Base-by-base conservation (phyloP, 345 rosid species). In the Ricinus communis region DNA sequence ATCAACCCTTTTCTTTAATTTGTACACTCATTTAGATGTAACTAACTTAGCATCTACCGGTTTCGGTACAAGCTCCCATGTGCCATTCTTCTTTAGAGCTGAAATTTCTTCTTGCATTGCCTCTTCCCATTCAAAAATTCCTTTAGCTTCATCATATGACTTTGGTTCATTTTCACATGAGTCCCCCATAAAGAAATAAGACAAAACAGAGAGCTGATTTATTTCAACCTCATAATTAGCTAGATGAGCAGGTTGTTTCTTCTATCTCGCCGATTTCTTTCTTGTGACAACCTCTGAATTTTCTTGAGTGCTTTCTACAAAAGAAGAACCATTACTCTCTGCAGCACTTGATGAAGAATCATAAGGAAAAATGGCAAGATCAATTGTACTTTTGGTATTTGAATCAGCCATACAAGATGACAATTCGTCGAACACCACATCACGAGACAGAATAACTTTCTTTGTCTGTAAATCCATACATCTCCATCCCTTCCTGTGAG, bases 51-150 rank as follows among this genome's bases (percentile, higher is more conserved):
- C n/a, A n/a, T n/a, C n/a, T 4, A 19, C 12, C 14, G 33, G 36
- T 36, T 52, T 51, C 18, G 28, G 46, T 8, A 67, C 36, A 51
- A 67, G 50, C 60, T 67, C 71, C 71, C 14, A 52, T 1, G 49
- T 67, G 11, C 5, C 43, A 47, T 15, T 47, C 10, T 47, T 47
- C 5, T 47, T 7, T 47, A 47, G 10, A 14, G 51, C 51, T 47
- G 18, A 47, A 2, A 47, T 47, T 14, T 47, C 51, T 12, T 47
- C 51, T 12, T 47, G n/a, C n/a, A n/a, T n/a, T n/a, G n/a, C n/a
- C n/a, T n/a, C n/a, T n/a, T n/a, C n/a, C n/a, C n/a, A n/a, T n/a
- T n/a, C n/a, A n/a, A n/a, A n/a, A n/a, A n/a, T n/a, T n/a, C n/a
- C n/a, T n/a, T n/a, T n/a, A n/a, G n/a, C n/a, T n/a, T n/a, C n/a